Conservation (phyloP, 1,284 basidiomycete species). For the Phellopilus nigrolimitatus region DNA sequence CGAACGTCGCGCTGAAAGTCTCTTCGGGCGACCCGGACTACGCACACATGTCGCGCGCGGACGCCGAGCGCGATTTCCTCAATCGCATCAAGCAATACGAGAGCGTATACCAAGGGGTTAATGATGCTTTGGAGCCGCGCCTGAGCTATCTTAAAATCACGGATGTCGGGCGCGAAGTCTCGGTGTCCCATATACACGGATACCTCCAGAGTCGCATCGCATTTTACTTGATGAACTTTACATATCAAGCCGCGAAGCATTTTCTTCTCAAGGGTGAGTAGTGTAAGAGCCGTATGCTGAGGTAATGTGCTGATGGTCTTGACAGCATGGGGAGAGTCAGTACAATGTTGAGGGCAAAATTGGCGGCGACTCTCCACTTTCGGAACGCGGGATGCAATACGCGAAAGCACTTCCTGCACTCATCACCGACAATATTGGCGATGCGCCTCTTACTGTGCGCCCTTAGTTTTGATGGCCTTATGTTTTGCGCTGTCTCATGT, state of each 20-base stretch:
- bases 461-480: background rate
- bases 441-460: slow-evolving; percentile 77
- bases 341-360: slow-evolving; percentile 97
- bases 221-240: slow-evolving; percentile 98
- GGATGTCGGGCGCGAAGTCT: slow-evolving; percentile 85
- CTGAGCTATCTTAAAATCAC: slow-evolving; percentile 84
- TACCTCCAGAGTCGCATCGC: slow-evolving; percentile 96
- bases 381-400: slow-evolving; percentile 82
- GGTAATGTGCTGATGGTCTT: slow-evolving; percentile 11
- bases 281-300: background rate
- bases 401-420: slow-evolving; percentile 82
- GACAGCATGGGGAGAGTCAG: slow-evolving; percentile 96
- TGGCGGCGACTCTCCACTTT: slow-evolving; percentile 90
- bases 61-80: slow-evolving; percentile 87
- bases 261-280: slow-evolving; percentile 85
- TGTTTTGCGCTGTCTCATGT: background rate
- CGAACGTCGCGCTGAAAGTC: slow-evolving; percentile 95
- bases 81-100: slow-evolving; percentile 93
- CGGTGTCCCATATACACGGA: slow-evolving; percentile 81
- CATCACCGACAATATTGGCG: slow-evolving; percentile 88
- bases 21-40: slow-evolving; percentile 97
- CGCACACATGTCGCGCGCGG: slow-evolving; percentile 79
- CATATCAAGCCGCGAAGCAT: slow-evolving; percentile 96
- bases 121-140: slow-evolving; percentile 62
- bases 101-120: slow-evolving; percentile 90